Evolutionary conservation across 805 yeast species (phyloP).

Genomic region (Ogataea kodamae): DNA sequence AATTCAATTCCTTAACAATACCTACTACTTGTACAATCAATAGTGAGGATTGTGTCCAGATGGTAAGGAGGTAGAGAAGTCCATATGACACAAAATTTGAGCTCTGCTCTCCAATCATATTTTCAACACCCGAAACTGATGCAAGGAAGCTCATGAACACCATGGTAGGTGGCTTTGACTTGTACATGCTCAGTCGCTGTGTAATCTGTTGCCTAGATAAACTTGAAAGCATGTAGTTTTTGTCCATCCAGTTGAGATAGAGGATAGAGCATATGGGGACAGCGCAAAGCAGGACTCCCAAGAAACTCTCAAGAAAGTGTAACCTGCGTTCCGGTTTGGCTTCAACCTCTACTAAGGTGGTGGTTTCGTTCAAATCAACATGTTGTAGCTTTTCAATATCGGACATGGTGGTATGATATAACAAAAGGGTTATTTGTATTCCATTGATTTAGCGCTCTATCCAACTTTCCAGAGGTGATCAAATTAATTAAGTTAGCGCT

Average conservation of each 20-base stretch:
- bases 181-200: conserved; percentile 9
- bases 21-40: conserved; percentile 14
- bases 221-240: conserved; percentile 9
- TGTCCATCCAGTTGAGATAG: conserved; percentile 16
- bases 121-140: conserved; percentile 15
- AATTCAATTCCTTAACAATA: conserved; percentile 8
- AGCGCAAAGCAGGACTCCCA: conserved; percentile 5
- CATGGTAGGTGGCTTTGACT: conserved; percentile 11
- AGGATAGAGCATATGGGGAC: conserved; percentile 10
- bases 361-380: conserved; percentile 3
- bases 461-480: conserved; percentile 4
- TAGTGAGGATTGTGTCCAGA: conserved; percentile 17
- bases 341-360: conserved; percentile 1
- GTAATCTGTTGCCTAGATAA: conserved; percentile 9
- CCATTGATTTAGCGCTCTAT: conserved; percentile 9
- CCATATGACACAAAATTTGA: conserved; percentile 10
- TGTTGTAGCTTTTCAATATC: conserved; percentile 7
- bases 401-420: conserved; percentile 1
- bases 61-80: conserved; percentile 9
- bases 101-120: conserved; percentile 6
- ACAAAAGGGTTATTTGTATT: conserved; percentile 4
- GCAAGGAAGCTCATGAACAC: conserved; percentile 13
- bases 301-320: conserved; percentile 5
- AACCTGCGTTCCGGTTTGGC: background rate
- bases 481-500: background rate